Evolutionary conservation across 1,284 basidiomycete species (phyloP).

Genomic region (Ustilago xerochloae): DNA sequence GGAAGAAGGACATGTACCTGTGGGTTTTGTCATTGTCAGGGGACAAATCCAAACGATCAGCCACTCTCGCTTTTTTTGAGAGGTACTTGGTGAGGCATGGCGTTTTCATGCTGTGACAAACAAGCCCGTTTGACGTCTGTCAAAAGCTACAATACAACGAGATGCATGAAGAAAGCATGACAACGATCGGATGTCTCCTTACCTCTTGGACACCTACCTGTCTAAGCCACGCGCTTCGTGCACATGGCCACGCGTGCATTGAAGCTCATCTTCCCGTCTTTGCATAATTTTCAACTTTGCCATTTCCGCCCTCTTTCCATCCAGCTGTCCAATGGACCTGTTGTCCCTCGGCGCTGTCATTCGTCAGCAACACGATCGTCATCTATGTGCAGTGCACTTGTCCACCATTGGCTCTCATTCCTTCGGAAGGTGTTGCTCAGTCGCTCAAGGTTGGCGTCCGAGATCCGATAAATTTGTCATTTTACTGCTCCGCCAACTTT

Average conservation of each 20-base stretch:
- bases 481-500: not conserved
- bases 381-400: no score
- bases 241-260: not conserved
- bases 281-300: no score
- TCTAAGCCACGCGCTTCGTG: not conserved
- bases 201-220: not conserved
- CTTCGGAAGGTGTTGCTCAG: no score
- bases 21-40: no score
- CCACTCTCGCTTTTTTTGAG: not conserved
- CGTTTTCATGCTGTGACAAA: not conserved
- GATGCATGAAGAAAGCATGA: not conserved
- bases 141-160: not conserved
- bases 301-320: not conserved
- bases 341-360: no score
- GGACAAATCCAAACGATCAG: not conserved
- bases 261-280: no score
- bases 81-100: not conserved
- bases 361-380: no score
- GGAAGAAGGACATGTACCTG: no score
- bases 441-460: not conserved
- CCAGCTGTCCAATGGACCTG: not conserved
- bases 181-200: not conserved
- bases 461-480: not conserved
- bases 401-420: no score
- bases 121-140: not conserved